Percentiles rank a stretch among this genome's conserved stretches.
Evolutionary conservation across 2,329 filamentous ascomycete genomes (phyloP).

Genomic region (Aureobasidium sp.): DNA sequence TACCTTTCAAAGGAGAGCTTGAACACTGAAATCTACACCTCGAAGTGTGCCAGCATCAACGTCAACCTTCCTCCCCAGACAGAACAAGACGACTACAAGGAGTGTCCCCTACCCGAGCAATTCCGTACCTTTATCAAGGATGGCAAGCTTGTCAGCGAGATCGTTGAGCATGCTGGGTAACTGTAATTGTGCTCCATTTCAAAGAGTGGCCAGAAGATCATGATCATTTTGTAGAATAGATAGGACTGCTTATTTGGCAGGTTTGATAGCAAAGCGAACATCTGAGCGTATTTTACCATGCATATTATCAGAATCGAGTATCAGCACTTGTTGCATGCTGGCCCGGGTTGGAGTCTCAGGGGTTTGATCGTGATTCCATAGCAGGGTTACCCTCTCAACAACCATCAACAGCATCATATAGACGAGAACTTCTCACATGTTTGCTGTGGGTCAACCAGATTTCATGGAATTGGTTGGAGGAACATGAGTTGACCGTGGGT

Average conservation of each 20-base stretch:
- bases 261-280: neutral
- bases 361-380: neutral
- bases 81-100: conserved; percentile 72
- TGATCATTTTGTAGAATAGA: conserved; percentile 8
- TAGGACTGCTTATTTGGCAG: neutral
- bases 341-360: neutral
- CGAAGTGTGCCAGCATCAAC: conserved; percentile 82
- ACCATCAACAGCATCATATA: neutral
- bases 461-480: neutral
- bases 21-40: conserved; percentile 74
- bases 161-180: conserved; percentile 86
- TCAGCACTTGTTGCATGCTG: neutral
- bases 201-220: neutral
- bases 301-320: neutral
- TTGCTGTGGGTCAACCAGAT: neutral
- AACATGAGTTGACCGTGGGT: neutral
- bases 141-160: conserved; percentile 78
- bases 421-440: neutral
- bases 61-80: conserved; percentile 66
- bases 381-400: neutral
- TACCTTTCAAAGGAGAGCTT: conserved; percentile 78
- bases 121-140: conserved; percentile 72
- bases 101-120: conserved; percentile 82
- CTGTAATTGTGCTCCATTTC: neutral
- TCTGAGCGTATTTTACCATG: neutral